Percentiles rank a stretch among this genome's conserved stretches.
phyloP scores from a whole-genome alignment of 148 eudicot genomes.

The Oxyria digyna region DNA sequence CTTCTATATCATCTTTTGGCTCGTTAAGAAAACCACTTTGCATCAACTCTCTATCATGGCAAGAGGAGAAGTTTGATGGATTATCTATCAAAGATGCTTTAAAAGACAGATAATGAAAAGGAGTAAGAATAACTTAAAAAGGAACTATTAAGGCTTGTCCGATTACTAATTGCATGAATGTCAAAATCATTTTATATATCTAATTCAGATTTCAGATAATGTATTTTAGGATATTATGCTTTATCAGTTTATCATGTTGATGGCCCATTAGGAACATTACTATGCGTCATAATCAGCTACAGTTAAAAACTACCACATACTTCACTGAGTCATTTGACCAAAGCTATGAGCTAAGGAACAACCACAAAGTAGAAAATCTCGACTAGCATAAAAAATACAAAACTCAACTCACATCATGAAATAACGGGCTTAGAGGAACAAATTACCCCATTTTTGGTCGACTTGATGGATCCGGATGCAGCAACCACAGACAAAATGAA shows the following conservation, averaged over 20 bases:
- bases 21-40: constrained; percentile 85
- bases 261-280: too few relatives aligned
- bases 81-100: not conserved
- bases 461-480: constrained; percentile 83
- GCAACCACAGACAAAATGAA: constrained; percentile 90
- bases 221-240: too few relatives aligned
- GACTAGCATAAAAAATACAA: not conserved
- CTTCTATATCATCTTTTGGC: constrained; percentile 55
- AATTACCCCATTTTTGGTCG: constrained; percentile 77
- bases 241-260: too few relatives aligned
- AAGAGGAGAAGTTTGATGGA: not conserved
- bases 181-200: not conserved
- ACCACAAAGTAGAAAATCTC: not conserved
- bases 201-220: too few relatives aligned
- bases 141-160: not conserved
- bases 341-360: not conserved
- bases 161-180: not conserved
- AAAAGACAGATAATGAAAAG: not conserved
- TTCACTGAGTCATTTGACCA: not conserved
- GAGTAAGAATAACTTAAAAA: not conserved
- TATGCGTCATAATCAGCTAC: not conserved
- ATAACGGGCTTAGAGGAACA: not conserved
- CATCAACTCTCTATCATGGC: constrained; percentile 52
- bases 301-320: too few relatives aligned
- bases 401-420: not conserved